phyloP scores from a whole-genome alignment of 2,329 filamentous ascomycete species.

The Epichloe elymi region DNA sequence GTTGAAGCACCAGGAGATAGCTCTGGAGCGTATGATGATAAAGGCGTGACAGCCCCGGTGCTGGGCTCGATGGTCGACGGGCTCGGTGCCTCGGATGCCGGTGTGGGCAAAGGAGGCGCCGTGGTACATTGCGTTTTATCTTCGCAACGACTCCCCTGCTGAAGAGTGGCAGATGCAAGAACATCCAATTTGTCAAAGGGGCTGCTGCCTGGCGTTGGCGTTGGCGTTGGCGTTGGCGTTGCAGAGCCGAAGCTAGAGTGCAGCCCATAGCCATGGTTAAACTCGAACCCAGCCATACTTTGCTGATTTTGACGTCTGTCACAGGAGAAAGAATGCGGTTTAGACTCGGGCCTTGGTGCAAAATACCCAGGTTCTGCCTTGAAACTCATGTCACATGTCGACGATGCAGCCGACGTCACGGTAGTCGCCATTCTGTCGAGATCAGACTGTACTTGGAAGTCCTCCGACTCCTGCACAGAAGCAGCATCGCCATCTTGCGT shows the following conservation, averaged over 20 bases:
- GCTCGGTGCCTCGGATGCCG: slow-evolving; percentile 13
- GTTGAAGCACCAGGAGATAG: slow-evolving; percentile 7
- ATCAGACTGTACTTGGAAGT: neutral
- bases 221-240: neutral
- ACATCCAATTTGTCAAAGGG: slow-evolving; percentile 24
- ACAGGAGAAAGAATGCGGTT: neutral
- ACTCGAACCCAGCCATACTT: neutral
- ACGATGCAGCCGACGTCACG: neutral
- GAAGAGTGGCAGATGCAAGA: slow-evolving; percentile 23
- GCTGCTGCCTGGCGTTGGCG: slow-evolving; percentile 5
- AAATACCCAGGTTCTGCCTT: neutral
- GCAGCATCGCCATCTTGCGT: neutral
- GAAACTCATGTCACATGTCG: neutral
- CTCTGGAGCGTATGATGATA: slow-evolving; percentile 6
- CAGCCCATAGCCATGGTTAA: neutral
- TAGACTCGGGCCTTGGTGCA: neutral
- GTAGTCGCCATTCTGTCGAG: neutral
- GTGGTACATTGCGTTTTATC: slow-evolving; percentile 11
- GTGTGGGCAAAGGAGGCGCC: slow-evolving; percentile 8
- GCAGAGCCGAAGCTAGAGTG: neutral
- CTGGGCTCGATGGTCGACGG: slow-evolving; percentile 10
- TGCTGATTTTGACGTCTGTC: neutral
- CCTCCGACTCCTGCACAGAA: neutral
- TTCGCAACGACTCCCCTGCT: slow-evolving; percentile 14
- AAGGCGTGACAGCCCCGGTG: slow-evolving; percentile 11